Evolutionary conservation across 2,329 filamentous ascomycete genomes (phyloP).

Genomic region (Fusarium sp.): DNA sequence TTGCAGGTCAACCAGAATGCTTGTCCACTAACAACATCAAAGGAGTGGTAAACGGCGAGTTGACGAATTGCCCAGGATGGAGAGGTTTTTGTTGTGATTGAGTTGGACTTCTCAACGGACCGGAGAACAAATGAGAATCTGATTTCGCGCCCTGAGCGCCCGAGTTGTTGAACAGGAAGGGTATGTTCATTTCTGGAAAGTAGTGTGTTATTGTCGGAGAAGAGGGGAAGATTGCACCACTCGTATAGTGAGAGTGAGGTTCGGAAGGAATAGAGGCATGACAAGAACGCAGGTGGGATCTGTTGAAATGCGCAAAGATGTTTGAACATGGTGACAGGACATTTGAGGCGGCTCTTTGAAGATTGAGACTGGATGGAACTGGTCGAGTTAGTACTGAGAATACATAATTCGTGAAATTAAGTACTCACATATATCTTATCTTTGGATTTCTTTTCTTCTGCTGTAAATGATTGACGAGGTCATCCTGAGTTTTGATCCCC

Average conservation of each 20-base stretch:
- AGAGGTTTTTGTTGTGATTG: neutral
- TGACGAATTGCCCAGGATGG: conserved; percentile 18
- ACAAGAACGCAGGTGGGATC: conserved; percentile 15
- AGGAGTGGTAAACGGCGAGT: conserved; percentile 37
- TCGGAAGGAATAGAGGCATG: conserved; percentile 26
- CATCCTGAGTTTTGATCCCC: too few species aligned
- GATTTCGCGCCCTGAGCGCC: conserved; percentile 34
- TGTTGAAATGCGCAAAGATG: conserved; percentile 32
- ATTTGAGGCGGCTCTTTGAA: conserved; percentile 14
- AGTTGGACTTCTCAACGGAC: conserved; percentile 25
- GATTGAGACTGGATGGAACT: conserved; percentile 31
- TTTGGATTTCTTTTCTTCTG: neutral
- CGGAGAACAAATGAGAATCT: conserved; percentile 32
- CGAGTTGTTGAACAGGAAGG: neutral
- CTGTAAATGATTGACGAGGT: too few species aligned
- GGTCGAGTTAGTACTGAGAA: neutral
- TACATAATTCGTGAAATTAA: too few species aligned
- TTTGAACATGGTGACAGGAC: conserved; percentile 22
- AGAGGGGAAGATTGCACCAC: conserved; percentile 25
- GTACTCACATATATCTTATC: conserved; percentile 31
- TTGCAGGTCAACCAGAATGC: conserved; percentile 29
- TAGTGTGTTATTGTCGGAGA: conserved; percentile 32
- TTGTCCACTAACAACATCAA: conserved; percentile 22
- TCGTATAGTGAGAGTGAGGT: neutral
- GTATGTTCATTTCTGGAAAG: neutral